Base-by-base conservation (phyloP, 169 alveolate genomes). In the Plasmodium falciparum region DNA sequence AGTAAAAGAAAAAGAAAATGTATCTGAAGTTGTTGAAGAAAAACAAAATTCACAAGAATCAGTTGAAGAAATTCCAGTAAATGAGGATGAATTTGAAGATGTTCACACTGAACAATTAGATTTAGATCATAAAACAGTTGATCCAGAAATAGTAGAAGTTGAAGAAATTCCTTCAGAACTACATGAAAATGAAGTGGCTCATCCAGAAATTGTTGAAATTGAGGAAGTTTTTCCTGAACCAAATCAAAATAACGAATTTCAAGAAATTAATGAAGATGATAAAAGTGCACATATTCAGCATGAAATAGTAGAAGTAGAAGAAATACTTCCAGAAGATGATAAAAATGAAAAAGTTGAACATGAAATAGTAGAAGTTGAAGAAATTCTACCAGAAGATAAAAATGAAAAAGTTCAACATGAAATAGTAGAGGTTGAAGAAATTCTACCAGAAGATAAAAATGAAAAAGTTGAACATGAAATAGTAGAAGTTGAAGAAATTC, bases 21-120 rank as follows among this genome's bases (percentile, higher is more conserved):
- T 7, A 24, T 0, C 56, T 13, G 73, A 24, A 65, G 70, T 20
- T n/a, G 70, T n/a, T n/a, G 70, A 61, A 12, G 70, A 61, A 61
- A 33, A 61, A 61, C 39, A 61, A 1, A 50, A 26, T 26, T 2
- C 33, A 26, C 33, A 26, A 26, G 33, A 26, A 26, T 26, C 33
- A 26, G 33, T 26, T 2, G 33, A 26, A 26, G 33, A 26, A 26
- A 26, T 26, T 26, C 33, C 15, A n/a, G 59, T 50, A 50, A 3
- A 50, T 12, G 59, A 50, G 59, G 59, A 61, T 13, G 20, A 61
- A 61, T n/a, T 9, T n/a, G 70, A 61, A 9, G 70, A 20, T 0
- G 70, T 26, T 26, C 33, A 26, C 1, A 26, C 33, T 26, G 33
- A 26, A 26, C 33, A 26, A 26, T 26, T 26, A 2, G 33, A 26